Evolutionary conservation across 2,329 filamentous ascomycete genomes (phyloP).

Genomic region (Pseudofabraea citricarpa): DNA sequence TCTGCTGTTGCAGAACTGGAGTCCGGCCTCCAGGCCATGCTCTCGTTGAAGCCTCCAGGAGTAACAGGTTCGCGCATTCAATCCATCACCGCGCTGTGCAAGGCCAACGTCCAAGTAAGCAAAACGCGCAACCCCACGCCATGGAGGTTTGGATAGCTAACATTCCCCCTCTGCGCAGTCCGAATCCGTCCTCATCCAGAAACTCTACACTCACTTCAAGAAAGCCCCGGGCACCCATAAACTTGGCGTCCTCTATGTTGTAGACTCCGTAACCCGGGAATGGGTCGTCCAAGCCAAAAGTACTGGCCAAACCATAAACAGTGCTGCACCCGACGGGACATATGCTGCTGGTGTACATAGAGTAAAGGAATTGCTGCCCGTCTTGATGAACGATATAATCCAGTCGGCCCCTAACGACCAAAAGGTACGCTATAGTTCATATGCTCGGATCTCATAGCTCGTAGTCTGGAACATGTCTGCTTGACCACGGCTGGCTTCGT

Average conservation of each 20-base stretch:
- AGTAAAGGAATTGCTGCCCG: slow-evolving; percentile 91
- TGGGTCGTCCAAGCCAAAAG: slow-evolving; percentile 95
- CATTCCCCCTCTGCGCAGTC: slow-evolving; percentile 51
- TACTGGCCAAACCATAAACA: slow-evolving; percentile 75
- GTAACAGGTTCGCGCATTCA: slow-evolving; percentile 91
- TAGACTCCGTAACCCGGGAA: slow-evolving; percentile 99
- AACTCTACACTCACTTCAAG: slow-evolving; percentile 96
- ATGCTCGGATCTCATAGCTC: slow-evolving; percentile 17
- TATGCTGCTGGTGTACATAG: slow-evolving; percentile 93
- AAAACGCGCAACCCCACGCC: slow-evolving; percentile 15
- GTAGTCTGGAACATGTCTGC: slow-evolving; percentile 3
- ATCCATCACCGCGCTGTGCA: slow-evolving; percentile 81
- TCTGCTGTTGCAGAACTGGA: slow-evolving; percentile 89
- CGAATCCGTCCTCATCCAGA: slow-evolving; percentile 91
- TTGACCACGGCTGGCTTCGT: slow-evolving; percentile 2
- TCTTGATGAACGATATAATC: slow-evolving; percentile 93
- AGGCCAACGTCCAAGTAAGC: slow-evolving; percentile 84
- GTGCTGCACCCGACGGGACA: slow-evolving; percentile 80
- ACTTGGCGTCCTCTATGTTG: slow-evolving; percentile 97
- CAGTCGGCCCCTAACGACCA: slow-evolving; percentile 85
- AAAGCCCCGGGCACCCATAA: slow-evolving; percentile 94
- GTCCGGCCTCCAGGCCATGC: slow-evolving; percentile 84
- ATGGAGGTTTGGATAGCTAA: slow-evolving; percentile 13
- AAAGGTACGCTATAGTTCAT: slow-evolving; percentile 70
- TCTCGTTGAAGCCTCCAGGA: slow-evolving; percentile 84